Base-by-base conservation (phyloP, 2,329 filamentous ascomycete species). In the Akanthomyces dipterigenus region DNA sequence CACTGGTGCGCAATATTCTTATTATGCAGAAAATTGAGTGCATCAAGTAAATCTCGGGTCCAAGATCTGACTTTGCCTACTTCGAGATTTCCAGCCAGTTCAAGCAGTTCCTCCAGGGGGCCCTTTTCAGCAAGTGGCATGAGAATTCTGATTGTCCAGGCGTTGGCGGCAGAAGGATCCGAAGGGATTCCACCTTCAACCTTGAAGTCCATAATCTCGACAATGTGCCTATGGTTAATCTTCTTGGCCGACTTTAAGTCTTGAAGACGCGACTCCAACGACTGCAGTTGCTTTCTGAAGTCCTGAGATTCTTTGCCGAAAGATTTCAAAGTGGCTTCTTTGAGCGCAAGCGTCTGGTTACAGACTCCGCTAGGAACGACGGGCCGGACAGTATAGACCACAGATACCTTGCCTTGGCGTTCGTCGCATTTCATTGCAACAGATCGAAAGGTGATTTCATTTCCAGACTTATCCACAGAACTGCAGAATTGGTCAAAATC, bases 11-110 rank as follows among this genome's bases (percentile, higher is more conserved):
- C 80, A 61, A 97, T 81, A 22, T 91, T 91, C 70, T 90, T 88
- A 65, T 88, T 88, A 74, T 98, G 93, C 57, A 96, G 85, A 71
- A 89, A 96, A 62, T 91, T 89, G 31, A 99, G 78, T 0, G 88
- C 95, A 75, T 97, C 91, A 28, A 99, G 82, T 20, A 99, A 80
- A 68, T 96, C 91, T 63, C 93, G 86, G n/a, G 91, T 95, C 88
- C 92, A 98, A 26, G 90, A 87, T 58, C 92, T 88, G 49, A 93
- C 87, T 70, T 88, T 93, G 65, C 85, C 84, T 56, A 90, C 83
- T 46, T 88, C 84, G 55, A 97, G 77, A 34, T 83, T 83, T 5
- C 89, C 91, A 46, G 91, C 86, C 63, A 93, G 83, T 61, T 93
- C 88, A 34, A 99, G 80, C 22, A 96, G 80, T 67, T 96, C 91